Conservation (phyloP, 768 basidiomycete species). For the Floccularia luteovirens region DNA sequence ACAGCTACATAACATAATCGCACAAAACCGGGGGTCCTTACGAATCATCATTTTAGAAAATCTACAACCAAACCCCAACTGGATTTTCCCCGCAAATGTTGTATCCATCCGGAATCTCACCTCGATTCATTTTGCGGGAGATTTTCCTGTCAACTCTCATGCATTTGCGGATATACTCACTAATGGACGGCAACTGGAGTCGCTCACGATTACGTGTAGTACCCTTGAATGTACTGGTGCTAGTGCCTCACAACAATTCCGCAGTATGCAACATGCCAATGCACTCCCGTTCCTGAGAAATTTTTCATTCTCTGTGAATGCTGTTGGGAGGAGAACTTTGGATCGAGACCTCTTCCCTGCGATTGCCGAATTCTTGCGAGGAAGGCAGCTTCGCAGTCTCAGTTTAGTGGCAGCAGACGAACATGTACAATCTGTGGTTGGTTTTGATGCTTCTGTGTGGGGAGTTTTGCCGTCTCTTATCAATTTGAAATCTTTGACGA, state of each 20-base stretch:
- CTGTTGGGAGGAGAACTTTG: slow-evolving; percentile 29
- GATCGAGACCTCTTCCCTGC: slow-evolving; percentile 66
- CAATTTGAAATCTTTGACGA: slow-evolving; percentile 43
- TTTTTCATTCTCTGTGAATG: slow-evolving; percentile 48
- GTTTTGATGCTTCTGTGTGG: slow-evolving; percentile 67
- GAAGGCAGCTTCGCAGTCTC: slow-evolving; percentile 46
- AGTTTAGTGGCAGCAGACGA: slow-evolving; percentile 41
- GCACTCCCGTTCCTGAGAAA: slow-evolving; percentile 58
- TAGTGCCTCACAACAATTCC: slow-evolving; percentile 41
- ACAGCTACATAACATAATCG: slow-evolving; percentile 37
- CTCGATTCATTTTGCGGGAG: slow-evolving; percentile 52
- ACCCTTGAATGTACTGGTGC: slow-evolving; percentile 36
- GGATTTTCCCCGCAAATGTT: slow-evolving; percentile 47
- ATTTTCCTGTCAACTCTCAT: slow-evolving; percentile 39
- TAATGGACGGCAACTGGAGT: slow-evolving; percentile 58
- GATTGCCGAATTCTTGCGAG: slow-evolving; percentile 58
- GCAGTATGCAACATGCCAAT: slow-evolving; percentile 18
- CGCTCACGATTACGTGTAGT: slow-evolving; percentile 42
- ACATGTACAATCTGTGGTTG: slow-evolving; percentile 38
- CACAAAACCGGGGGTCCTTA: slow-evolving; percentile 43
- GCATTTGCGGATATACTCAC: slow-evolving; percentile 52
- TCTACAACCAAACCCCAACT: slow-evolving; percentile 37
- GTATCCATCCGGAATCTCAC: slow-evolving; percentile 60
- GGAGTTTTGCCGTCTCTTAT: slow-evolving; percentile 57
- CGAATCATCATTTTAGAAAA: slow-evolving; percentile 50